Conservation (phyloP, 2,329 filamentous ascomycete genomes). For the Alternaria longipes region DNA sequence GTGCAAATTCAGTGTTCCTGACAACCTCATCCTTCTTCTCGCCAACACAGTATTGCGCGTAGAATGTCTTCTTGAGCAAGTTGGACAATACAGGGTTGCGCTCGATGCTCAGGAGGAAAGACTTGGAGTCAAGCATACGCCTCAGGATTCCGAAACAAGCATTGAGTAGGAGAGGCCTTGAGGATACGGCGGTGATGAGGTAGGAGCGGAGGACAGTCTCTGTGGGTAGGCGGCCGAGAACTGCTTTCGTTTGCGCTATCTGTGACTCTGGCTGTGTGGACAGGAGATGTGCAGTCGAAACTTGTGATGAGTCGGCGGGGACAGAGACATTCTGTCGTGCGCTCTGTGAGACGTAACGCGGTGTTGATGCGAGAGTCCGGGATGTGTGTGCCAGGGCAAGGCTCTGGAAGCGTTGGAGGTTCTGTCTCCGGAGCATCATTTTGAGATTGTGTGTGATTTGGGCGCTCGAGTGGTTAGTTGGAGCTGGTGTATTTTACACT, state of each 20-base stretch:
- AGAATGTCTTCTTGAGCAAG: slow-evolving; percentile 83
- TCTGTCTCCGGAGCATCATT: slow-evolving; percentile 36
- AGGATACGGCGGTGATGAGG: slow-evolving; percentile 74
- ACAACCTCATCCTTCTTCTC: slow-evolving; percentile 75
- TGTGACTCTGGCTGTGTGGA: slow-evolving; percentile 24
- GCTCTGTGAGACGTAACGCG: slow-evolving; percentile 45
- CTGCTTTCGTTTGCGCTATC: slow-evolving; percentile 24
- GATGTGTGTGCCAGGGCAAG: slow-evolving; percentile 31
- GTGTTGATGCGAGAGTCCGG: slow-evolving; percentile 29
- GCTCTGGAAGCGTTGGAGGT: slow-evolving; percentile 34
- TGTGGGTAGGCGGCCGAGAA: slow-evolving; percentile 73
- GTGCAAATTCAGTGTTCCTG: slow-evolving; percentile 65
- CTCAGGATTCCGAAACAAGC: slow-evolving; percentile 75
- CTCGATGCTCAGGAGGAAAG: slow-evolving; percentile 75
- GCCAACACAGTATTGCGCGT: slow-evolving; percentile 90
- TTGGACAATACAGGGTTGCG: slow-evolving; percentile 74
- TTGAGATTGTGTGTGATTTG: slow-evolving; percentile 11
- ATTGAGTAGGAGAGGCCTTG: slow-evolving; percentile 72
- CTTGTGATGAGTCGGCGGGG: slow-evolving; percentile 28
- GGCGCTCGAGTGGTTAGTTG: slow-evolving; percentile 1
- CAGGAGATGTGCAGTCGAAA: slow-evolving; percentile 29
- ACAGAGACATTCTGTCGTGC: slow-evolving; percentile 42
- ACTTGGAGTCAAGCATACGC: slow-evolving; percentile 73
- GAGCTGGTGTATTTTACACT: background rate
- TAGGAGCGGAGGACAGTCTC: slow-evolving; percentile 74